A percentile compares a stretch with the other conserved stretches of the same genome.
Conservation (phyloP, 1,139 yeast species). For the Kazachstania sp. region DNA sequence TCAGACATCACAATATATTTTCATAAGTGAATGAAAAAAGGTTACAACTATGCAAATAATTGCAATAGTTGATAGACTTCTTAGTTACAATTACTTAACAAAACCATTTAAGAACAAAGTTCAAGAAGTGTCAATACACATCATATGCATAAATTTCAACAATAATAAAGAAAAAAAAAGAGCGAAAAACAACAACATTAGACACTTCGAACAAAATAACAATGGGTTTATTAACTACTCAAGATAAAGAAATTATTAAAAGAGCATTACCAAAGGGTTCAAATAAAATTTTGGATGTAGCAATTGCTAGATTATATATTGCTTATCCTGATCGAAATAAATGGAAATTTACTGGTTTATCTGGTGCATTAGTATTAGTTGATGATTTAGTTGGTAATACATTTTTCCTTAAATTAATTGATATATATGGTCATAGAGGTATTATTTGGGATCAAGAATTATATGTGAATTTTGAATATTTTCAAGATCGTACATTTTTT, state of each 20-base stretch:
- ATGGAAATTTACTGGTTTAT: constrained; percentile 84
- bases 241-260: constrained; percentile 81
- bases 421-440: constrained; percentile 71
- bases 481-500: constrained; percentile 90
- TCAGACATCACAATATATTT: too few relatives aligned
- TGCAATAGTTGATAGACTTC: too few relatives aligned
- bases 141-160: too few relatives aligned
- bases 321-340: constrained; percentile 76
- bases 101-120: too few relatives aligned
- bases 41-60: too few relatives aligned
- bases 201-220: neutral
- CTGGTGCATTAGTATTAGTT: constrained; percentile 80
- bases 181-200: too few relatives aligned
- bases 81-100: too few relatives aligned
- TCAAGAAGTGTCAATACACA: too few relatives aligned
- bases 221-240: constrained; percentile 56
- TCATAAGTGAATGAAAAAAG: too few relatives aligned
- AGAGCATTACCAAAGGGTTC: constrained; percentile 81
- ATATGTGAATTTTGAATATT: constrained; percentile 77
- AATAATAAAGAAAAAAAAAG: too few relatives aligned
- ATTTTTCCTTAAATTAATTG: constrained; percentile 81
- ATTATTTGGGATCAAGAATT: constrained; percentile 96
- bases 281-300: constrained; percentile 82
- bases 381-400: constrained; percentile 95
- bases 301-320: constrained; percentile 80